Conservation (phyloP, 805 yeast species). For the Kuraishia hungarica region DNA sequence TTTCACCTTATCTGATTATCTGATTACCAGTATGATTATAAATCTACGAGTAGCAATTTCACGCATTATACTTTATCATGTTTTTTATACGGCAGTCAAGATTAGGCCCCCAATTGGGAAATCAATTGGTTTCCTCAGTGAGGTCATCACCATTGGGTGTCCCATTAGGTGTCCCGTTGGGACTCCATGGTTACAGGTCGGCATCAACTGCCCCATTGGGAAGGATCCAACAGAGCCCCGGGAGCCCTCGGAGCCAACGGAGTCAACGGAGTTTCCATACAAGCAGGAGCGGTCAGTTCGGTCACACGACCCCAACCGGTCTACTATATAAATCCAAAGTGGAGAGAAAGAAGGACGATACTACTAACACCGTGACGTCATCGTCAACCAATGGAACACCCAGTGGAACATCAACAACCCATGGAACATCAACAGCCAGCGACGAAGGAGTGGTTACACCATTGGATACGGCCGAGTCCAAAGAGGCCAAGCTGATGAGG, state of each 20-base stretch:
- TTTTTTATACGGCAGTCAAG: too few relatives aligned
- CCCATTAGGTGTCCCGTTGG: background rate
- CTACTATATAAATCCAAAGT: conserved; percentile 1
- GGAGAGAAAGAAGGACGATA: background rate
- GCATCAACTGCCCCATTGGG: background rate
- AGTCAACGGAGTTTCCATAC: too few relatives aligned
- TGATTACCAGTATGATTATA: too few relatives aligned
- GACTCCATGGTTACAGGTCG: background rate
- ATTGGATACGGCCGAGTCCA: conserved; percentile 1
- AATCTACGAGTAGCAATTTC: too few relatives aligned
- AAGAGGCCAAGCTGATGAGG: conserved; percentile 14
- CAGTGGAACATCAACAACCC: background rate
- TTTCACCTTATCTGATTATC: too few relatives aligned
- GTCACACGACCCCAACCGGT: background rate
- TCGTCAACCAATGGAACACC: too few relatives aligned
- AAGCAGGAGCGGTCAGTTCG: too few relatives aligned
- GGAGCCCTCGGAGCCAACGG: too few relatives aligned
- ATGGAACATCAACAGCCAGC: background rate
- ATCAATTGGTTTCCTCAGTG: too few relatives aligned
- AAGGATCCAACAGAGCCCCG: background rate
- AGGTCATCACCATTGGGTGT: too few relatives aligned
- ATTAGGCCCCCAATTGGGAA: background rate
- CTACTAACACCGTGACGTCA: background rate
- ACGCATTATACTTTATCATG: too few relatives aligned
- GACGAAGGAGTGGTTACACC: background rate